A percentile compares a stretch with the other conserved stretches of the same genome.
phyloP scores from a whole-genome alignment of 805 yeast genomes.

The Lipomyces sp. region DNA sequence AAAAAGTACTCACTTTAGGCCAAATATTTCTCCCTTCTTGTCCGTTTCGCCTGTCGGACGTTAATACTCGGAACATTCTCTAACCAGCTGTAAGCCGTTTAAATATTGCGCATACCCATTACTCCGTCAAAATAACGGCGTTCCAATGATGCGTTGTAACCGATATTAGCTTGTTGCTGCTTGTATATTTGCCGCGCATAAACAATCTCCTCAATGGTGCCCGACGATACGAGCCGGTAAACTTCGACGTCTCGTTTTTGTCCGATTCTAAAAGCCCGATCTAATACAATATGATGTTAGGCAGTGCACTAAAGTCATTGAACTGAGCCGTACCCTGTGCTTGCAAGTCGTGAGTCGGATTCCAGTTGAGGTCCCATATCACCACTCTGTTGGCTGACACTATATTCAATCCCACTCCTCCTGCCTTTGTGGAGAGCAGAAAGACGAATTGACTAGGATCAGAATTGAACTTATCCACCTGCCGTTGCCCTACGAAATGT shows the following conservation, averaged over 20 bases:
- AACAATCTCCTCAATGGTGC: constrained; percentile 25
- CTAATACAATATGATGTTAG: too few relatives aligned
- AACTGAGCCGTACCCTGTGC: constrained; percentile 13
- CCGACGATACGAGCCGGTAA: constrained; percentile 17
- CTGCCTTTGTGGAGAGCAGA: constrained; percentile 23
- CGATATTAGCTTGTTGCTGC: constrained; percentile 28
- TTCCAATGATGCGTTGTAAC: constrained; percentile 19
- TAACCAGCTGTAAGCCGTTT: not conserved
- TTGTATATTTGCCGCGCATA: constrained; percentile 27
- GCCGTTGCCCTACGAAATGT: constrained; percentile 6
- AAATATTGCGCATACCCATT: not conserved
- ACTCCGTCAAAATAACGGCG: constrained; percentile 26
- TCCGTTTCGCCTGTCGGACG: constrained; percentile 16
- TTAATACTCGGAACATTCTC: too few relatives aligned
- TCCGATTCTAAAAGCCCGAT: constrained; percentile 26
- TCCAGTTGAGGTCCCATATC: constrained; percentile 25
- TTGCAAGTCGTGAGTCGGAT: constrained; percentile 27
- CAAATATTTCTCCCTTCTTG: constrained; percentile 20
- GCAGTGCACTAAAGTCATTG: not conserved
- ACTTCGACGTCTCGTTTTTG: constrained; percentile 25
- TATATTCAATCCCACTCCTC: constrained; percentile 24
- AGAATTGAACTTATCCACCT: constrained; percentile 16
- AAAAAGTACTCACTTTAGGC: constrained; percentile 3
- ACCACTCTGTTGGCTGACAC: constrained; percentile 26
- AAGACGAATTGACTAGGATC: constrained; percentile 16